Evolutionary conservation across 169 alveolate genomes (phyloP), one percentile per base, ranked within the genome.

Genomic region (Toxoplasma gondii): DNA sequence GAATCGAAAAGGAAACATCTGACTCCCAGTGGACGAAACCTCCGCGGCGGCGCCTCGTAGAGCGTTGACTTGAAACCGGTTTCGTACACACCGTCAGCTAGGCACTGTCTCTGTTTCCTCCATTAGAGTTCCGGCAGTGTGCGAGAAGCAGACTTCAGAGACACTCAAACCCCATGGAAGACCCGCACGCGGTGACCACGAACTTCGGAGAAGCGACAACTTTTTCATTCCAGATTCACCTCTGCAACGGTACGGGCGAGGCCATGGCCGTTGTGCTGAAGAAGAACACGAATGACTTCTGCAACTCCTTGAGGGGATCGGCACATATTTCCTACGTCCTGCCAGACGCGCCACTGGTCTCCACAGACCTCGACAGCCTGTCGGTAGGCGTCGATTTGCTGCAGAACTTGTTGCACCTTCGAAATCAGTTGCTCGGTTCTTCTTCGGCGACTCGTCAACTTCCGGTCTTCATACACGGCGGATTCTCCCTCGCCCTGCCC

Each of bases 271-370:
- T 92, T 67, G 82, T 78, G 90, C 12, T 54, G 39, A 4, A 78
- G 86, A n/a, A 78, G 86, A 2, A 78, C 95, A 70, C 69, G 53
- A 43, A 36, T 78, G 38, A 91, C 94, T 31, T 54, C 74, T 17
- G 39, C 49, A 12, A 91, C 54, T 58, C 94, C 94, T 22, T 49
- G 58, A n/a, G 86, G 54, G 5, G 91, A 31, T 53, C 80, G 94
- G 53, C 83, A 34, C 34, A 31, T 88, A 16, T 54, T 74, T 43
- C 88, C 94, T 24, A 93, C n/a, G 43, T 88, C 95, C 49, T 93
- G 94, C 97, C 97, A 95, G 7, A 91, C 94, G 31, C 74, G 49
- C 97, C 97, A 95, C 7, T 29, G 38, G 12, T 34, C 94, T 43
- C 36, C 86, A n/a, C 86, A 78, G 19, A 78, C 39, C 44, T 78